Evolutionary conservation across 2,329 filamentous ascomycete species (phyloP), one percentile per base, ranked within the genome.

Genomic region (Pyricularia pennisetigena): DNA sequence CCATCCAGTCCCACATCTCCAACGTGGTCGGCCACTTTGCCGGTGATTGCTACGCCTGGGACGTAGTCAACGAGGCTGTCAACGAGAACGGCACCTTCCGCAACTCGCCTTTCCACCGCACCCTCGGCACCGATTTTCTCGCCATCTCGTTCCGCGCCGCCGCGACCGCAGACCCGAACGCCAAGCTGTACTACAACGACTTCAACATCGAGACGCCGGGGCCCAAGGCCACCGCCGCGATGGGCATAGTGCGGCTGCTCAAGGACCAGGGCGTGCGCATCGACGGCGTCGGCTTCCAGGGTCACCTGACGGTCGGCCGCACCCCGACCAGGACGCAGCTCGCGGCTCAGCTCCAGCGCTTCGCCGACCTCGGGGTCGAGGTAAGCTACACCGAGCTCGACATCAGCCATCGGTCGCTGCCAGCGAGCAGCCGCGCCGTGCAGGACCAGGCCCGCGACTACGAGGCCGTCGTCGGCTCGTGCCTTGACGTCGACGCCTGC

Each of bases 171-270:
- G 79, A 80, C 59, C 79, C 80, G 0, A 71, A 73, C 4, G 68
- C 81, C 2, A 83, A 81, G 71, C 76, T 86, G 1, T 86, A 84
- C 73, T 84, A 83, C 76, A 86, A 86, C 74, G 83, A 75, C 74
- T 86, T 84, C 77, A 82, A 80, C 72, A 80, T 84, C 68, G 83
- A 85, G 72, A 74, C 71, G 7, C 69, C 73, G 8, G 71, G 73
- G 23, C 69, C 72, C 35, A 81, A 81, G 70, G 72, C 75, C 6
- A 74, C 72, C 3, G 74, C 73, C 0, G 77, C 75, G 0, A 69
- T 77, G 3, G 68, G 72, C 4, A 76, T 81, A 32, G 76, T 80
- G 5, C 64, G 70, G 14, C 70, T 73, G 0, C 67, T 79, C 3
- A 71, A 76, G 66, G 68, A 72, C 12, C 73, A 77, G 4, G 78